Evolutionary conservation across 768 basidiomycete species (phyloP).

Genomic region (Leccinum sublutescens): DNA sequence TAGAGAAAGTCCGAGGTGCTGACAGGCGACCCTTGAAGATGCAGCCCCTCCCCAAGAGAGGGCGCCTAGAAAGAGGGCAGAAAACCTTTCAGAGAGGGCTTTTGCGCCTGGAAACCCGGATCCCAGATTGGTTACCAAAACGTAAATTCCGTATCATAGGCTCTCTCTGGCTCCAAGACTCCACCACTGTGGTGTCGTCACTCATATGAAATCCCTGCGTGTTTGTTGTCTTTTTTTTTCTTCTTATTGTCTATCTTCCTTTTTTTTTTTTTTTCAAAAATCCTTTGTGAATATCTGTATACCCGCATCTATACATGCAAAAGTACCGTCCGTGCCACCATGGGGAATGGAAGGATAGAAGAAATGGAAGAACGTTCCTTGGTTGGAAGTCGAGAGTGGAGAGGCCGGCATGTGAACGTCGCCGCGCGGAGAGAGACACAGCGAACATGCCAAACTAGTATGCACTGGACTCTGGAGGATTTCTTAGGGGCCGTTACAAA

Average conservation of each 20-base stretch:
- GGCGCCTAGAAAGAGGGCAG: not conserved
- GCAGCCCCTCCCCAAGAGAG: not conserved
- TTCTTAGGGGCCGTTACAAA: not conserved
- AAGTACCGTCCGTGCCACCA: slow-evolving; percentile 2
- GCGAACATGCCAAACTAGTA: not conserved
- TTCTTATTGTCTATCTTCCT: not conserved
- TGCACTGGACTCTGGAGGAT: not conserved
- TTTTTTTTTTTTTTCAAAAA: not conserved
- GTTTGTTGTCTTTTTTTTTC: not conserved
- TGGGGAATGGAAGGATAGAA: slow-evolving; percentile 3
- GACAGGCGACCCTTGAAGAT: not conserved
- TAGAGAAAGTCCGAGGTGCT: not conserved
- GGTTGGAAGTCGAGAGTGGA: not conserved
- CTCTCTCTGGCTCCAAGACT: not conserved
- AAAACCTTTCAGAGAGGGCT: not conserved
- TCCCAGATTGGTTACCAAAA: slow-evolving; percentile 12
- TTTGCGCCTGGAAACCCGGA: not conserved
- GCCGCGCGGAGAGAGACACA: not conserved
- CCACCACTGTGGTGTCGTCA: not conserved
- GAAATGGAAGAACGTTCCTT: not conserved
- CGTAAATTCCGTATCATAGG: not conserved
- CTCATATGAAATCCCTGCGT: not conserved
- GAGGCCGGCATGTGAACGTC: slow-evolving; percentile 7
- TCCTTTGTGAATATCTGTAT: not conserved
- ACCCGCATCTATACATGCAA: not conserved